phyloP scores from a whole-genome alignment of 148 eudicot genomes.

The Camellia granthamiana region DNA sequence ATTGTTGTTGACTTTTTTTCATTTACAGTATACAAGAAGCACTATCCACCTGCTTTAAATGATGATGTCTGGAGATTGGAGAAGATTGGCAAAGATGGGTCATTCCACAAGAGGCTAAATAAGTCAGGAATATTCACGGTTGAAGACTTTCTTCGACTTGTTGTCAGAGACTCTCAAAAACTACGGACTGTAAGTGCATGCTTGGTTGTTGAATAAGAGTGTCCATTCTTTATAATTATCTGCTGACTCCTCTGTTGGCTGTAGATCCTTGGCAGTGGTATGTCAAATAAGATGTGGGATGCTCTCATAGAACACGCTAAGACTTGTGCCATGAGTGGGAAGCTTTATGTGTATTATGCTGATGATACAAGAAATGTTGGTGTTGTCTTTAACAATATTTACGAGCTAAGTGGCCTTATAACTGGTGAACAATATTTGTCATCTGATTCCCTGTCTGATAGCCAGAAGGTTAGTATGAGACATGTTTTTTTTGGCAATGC shows the following conservation, averaged over 20 bases:
- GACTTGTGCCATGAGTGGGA: conserved; percentile 84
- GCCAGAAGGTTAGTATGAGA: conserved; percentile 66
- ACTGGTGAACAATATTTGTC: conserved; percentile 59
- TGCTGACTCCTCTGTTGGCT: conserved; percentile 15
- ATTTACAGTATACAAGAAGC: conserved; percentile 83
- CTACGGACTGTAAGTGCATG: conserved; percentile 65
- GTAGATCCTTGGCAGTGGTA: conserved; percentile 95
- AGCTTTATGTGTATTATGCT: conserved; percentile 77
- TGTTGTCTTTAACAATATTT: conserved; percentile 83
- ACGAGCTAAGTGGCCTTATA: conserved; percentile 88
- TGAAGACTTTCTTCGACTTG: conserved; percentile 91
- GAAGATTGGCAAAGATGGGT: conserved; percentile 98
- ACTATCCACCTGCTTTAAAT: conserved; percentile 86
- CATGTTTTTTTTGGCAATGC: neutral
- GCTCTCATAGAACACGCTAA: conserved; percentile 92
- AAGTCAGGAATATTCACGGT: conserved; percentile 51
- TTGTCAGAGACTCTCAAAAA: conserved; percentile 73
- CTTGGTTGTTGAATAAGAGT: neutral
- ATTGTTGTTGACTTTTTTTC: conserved; percentile 13
- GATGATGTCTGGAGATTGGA: conserved; percentile 99
- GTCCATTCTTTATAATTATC: neutral
- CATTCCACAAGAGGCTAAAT: conserved; percentile 91
- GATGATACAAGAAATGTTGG: conserved; percentile 73
- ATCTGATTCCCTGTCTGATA: conserved; percentile 76
- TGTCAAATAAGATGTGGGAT: conserved; percentile 99